Evolutionary conservation across 495 filamentous ascomycete genomes (phyloP).

Genomic region (Aspergillus sclerotiicarbonarius): DNA sequence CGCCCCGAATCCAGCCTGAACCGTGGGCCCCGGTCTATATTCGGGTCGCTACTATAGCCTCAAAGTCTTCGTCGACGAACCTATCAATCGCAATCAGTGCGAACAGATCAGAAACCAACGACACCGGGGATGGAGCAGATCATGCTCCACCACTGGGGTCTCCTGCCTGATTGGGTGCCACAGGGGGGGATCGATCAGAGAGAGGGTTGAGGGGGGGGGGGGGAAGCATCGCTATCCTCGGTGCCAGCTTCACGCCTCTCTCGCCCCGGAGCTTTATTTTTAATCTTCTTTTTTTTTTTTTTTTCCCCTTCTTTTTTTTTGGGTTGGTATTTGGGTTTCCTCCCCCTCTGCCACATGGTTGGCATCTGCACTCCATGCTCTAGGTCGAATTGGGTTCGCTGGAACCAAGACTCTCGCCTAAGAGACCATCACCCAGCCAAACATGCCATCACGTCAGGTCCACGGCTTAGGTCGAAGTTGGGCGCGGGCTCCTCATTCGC

Average conservation of each 20-base stretch:
- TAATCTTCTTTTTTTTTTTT: background rate
- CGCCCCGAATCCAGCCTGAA: background rate
- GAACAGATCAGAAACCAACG: background rate
- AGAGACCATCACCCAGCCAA: background rate
- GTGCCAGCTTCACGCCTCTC: background rate
- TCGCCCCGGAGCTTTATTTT: background rate
- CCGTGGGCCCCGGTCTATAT: background rate
- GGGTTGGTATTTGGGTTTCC: background rate
- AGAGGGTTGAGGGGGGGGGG: background rate
- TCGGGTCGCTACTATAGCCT: background rate
- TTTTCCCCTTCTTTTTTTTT: background rate
- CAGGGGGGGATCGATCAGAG: background rate
- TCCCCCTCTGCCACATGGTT: conserved; percentile 37
- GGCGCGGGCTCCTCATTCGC: conserved; percentile 6
- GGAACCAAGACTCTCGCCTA: conserved; percentile 1
- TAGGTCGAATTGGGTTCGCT: conserved; percentile 7
- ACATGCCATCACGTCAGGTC: background rate
- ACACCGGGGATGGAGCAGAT: background rate
- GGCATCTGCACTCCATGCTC: conserved; percentile 32
- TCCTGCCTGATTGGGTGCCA: background rate
- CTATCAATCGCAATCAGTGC: background rate
- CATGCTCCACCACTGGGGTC: background rate
- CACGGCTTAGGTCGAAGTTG: background rate
- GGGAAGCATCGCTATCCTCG: background rate
- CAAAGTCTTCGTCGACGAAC: background rate